Conservation (phyloP, 1,284 basidiomycete species). For the Cutaneotrichosporon sp. region DNA sequence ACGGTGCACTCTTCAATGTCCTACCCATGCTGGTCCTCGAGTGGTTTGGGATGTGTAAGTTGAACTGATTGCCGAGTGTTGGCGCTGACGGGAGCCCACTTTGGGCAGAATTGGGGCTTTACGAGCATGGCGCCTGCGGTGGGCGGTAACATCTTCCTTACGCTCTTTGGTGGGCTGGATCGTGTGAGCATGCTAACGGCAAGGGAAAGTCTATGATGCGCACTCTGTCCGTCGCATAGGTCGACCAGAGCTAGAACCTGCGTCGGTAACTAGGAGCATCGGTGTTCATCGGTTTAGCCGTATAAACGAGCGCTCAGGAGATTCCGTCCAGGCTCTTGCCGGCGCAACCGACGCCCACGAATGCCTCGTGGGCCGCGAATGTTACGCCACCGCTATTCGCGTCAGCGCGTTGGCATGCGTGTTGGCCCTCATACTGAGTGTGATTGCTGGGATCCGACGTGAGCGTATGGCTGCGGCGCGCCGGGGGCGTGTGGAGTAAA, state of each 20-base stretch:
- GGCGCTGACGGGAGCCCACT: slow-evolving; percentile 21
- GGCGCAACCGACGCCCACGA: slow-evolving; percentile 11
- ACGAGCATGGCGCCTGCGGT: slow-evolving; percentile 72
- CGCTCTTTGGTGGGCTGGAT: slow-evolving; percentile 65
- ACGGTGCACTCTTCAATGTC: slow-evolving; percentile 75
- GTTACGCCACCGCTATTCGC: slow-evolving; percentile 50
- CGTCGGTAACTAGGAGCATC: slow-evolving; percentile 6
- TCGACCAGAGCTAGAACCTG: neutral
- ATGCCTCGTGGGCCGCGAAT: slow-evolving; percentile 45
- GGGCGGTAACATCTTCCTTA: slow-evolving; percentile 78
- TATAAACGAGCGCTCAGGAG: neutral
- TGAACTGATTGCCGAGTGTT: neutral
- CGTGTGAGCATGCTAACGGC: slow-evolving; percentile 2
- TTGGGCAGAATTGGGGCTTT: slow-evolving; percentile 79
- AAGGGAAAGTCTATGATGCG: slow-evolving; percentile 64
- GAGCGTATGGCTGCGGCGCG: slow-evolving; percentile 32
- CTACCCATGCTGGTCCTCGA: slow-evolving; percentile 75
- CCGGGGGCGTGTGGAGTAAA: slow-evolving; percentile 6
- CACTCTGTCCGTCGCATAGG: slow-evolving; percentile 56
- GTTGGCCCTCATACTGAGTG: slow-evolving; percentile 41
- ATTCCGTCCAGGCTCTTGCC: neutral
- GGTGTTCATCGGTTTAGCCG: neutral
- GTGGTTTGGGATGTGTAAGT: slow-evolving; percentile 77
- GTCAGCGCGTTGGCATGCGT: slow-evolving; percentile 40
- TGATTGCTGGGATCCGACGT: slow-evolving; percentile 42